Conservation (phyloP, 495 filamentous ascomycete genomes). For the Zalerion maritima region DNA sequence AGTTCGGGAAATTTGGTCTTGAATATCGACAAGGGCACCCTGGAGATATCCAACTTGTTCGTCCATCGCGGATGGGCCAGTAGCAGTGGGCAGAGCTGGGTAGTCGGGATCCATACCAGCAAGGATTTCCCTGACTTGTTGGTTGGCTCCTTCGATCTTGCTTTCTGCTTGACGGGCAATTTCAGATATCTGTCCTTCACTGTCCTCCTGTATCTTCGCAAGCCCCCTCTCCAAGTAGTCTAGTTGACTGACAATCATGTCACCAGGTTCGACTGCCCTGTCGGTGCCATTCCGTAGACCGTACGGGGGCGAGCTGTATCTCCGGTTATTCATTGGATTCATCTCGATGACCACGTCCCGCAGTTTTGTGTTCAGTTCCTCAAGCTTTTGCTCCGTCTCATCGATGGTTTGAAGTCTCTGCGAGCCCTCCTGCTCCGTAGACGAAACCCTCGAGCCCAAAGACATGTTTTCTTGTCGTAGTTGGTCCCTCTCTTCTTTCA, state of each 20-base stretch:
- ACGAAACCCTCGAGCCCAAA: constrained; percentile 8
- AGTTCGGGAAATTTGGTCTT: constrained; percentile 18
- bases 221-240: constrained; percentile 26
- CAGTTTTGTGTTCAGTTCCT: constrained; percentile 55
- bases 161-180: constrained; percentile 15
- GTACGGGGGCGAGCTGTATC: constrained; percentile 18
- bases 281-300: constrained; percentile 10
- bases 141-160: constrained; percentile 17
- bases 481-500: constrained; percentile 22
- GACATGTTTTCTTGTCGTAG: constrained; percentile 11
- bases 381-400: constrained; percentile 53
- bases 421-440: constrained; percentile 12
- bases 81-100: constrained; percentile 13
- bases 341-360: constrained; percentile 50
- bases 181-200: constrained; percentile 6
- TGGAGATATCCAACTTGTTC: constrained; percentile 29
- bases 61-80: constrained; percentile 12
- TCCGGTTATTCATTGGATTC: constrained; percentile 31
- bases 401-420: constrained; percentile 29
- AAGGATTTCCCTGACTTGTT: constrained; percentile 19
- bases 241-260: constrained; percentile 24
- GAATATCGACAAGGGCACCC: constrained; percentile 15
- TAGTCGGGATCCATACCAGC: constrained; percentile 10
- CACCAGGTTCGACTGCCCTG: constrained; percentile 20
- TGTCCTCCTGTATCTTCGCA: constrained; percentile 15